A percentile compares a stretch with the other conserved stretches of the same genome.
Conservation (phyloP, 768 basidiomycete species). For the Pulveroboletus ravenelii region DNA sequence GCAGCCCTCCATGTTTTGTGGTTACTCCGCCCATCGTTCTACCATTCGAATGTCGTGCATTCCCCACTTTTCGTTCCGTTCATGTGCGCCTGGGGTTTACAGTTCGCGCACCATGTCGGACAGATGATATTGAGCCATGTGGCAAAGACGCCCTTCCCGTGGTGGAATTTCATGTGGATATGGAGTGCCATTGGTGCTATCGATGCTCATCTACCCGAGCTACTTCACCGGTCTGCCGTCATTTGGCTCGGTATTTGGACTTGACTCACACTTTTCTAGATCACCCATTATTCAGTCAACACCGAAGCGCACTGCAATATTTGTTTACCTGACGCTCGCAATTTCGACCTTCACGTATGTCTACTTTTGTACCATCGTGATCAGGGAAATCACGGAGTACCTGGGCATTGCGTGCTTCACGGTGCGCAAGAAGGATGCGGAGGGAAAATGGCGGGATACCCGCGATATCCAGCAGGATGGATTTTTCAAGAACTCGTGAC, state of each 20-base stretch:
- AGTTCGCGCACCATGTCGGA: constrained; percentile 87
- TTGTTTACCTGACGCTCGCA: constrained; percentile 67
- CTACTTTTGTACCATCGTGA: constrained; percentile 78
- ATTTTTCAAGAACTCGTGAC: constrained; percentile 19
- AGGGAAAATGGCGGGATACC: constrained; percentile 54
- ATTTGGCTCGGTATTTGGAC: constrained; percentile 1
- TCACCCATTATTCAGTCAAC: constrained; percentile 73
- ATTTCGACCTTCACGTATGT: constrained; percentile 68
- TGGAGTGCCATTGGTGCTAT: constrained; percentile 73
- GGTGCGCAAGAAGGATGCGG: constrained; percentile 75
- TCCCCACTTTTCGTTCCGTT: constrained; percentile 82
- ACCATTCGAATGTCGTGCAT: constrained; percentile 64
- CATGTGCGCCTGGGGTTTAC: constrained; percentile 88
- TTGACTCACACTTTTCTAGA: constrained; percentile 31
- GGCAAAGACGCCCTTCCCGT: constrained; percentile 77
- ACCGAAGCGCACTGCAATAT: constrained; percentile 54
- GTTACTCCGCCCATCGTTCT: constrained; percentile 64
- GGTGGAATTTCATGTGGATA: constrained; percentile 84
- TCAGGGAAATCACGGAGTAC: constrained; percentile 82
- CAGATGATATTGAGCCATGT: constrained; percentile 92
- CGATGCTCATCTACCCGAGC: constrained; percentile 74
- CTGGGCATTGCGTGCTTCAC: constrained; percentile 95
- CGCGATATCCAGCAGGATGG: constrained; percentile 25
- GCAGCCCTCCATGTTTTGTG: constrained; percentile 72
- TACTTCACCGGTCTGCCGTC: constrained; percentile 59